phyloP scores from a whole-genome alignment of 164 flowering plant genomes.

The Chloranthus sessilifolius region DNA sequence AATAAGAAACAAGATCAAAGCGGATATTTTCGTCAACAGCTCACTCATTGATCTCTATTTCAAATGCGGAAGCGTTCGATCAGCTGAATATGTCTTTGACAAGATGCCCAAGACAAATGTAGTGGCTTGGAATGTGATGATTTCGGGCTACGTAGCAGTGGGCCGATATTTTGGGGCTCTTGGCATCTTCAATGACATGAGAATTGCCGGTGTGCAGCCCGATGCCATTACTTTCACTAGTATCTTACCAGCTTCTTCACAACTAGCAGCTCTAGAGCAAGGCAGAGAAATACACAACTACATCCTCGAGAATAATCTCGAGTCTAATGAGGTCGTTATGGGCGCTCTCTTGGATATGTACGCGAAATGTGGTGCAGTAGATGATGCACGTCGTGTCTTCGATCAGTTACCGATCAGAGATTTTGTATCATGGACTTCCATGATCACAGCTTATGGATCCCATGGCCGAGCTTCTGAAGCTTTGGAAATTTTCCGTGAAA shows the following conservation, averaged over 20 bases:
- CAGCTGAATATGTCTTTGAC: constrained; percentile 49
- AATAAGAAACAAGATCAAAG: constrained; percentile 31
- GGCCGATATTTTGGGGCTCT: constrained; percentile 57
- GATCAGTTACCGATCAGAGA: constrained; percentile 41
- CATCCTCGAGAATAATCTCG: constrained; percentile 33
- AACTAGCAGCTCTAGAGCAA: constrained; percentile 49
- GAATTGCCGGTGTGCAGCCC: constrained; percentile 29
- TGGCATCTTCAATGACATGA: constrained; percentile 36
- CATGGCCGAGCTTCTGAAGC: constrained; percentile 61
- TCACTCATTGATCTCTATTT: constrained; percentile 64
- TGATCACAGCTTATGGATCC: constrained; percentile 75
- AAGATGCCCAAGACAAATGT: constrained; percentile 30
- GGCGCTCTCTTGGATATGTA: constrained; percentile 76
- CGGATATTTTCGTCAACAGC: constrained; percentile 32
- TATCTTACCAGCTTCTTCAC: constrained; percentile 62
- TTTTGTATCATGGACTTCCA: constrained; percentile 72
- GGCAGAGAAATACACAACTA: constrained; percentile 57
- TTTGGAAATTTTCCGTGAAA: constrained; percentile 41
- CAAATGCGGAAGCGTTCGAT: constrained; percentile 40
- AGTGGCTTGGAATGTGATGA: constrained; percentile 70
- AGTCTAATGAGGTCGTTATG: constrained; percentile 48
- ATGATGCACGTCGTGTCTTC: constrained; percentile 49
- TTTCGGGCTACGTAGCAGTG: constrained; percentile 50
- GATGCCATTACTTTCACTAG: constrained; percentile 62
- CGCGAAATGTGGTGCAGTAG: constrained; percentile 74